A percentile compares a stretch with the other conserved stretches of the same genome.
phyloP scores from a whole-genome alignment of 257 asterid genomes.

The Gynochthodes officinalis region DNA sequence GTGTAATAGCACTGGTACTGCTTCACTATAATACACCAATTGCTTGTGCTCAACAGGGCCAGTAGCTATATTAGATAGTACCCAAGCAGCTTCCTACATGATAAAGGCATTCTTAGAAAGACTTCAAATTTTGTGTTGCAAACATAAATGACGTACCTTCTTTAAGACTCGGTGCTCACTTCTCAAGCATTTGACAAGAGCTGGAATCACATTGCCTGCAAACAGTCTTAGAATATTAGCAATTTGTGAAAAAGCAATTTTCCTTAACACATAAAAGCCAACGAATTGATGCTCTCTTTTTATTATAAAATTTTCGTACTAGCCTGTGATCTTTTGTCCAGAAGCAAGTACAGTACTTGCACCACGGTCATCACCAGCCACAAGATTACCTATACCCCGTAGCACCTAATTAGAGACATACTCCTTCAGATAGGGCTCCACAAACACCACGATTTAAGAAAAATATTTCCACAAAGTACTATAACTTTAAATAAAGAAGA shows the following conservation, averaged over 20 bases:
- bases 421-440: neutral
- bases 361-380: conserved; percentile 70
- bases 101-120: neutral
- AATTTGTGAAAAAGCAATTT: neutral
- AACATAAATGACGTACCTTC: conserved; percentile 44
- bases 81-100: conserved; percentile 94
- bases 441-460: neutral
- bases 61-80: conserved; percentile 80
- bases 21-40: conserved; percentile 74
- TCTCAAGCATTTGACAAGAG: conserved; percentile 68
- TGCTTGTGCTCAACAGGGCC: conserved; percentile 80
- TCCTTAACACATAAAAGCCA: neutral
- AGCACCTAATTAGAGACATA: conserved; percentile 49
- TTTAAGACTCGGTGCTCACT: conserved; percentile 80
- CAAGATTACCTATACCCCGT: conserved; percentile 91
- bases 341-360: conserved; percentile 51
- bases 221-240: neutral
- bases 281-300: neutral
- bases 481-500: neutral
- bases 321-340: conserved; percentile 74
- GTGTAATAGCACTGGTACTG: conserved; percentile 46
- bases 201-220: conserved; percentile 62
- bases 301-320: conserved; percentile 21
- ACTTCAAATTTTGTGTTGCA: neutral
- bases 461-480: neutral